Percentiles rank a stretch among this genome's conserved stretches.
These are phyloP conservation scores for Spathaspora hagerdaliae DNA, from an alignment of 805 yeast species.

Conservation along the genomic window DNA sequence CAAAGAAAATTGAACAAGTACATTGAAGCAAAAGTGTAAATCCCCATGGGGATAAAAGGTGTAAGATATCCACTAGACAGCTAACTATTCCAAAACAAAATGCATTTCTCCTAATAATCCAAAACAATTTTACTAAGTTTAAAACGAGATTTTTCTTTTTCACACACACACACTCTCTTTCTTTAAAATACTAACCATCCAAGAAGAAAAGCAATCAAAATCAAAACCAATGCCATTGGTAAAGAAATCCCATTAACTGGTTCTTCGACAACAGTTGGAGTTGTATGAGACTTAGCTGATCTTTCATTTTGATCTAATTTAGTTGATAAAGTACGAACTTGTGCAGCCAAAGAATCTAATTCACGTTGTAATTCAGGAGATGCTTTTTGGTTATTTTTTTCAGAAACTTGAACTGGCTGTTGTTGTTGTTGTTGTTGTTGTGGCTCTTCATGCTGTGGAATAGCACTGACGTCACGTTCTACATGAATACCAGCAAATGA, in stretches of 20 bases:
- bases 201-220: conserved; percentile 50
- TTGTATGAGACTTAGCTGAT: not conserved
- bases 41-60: not conserved
- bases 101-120: too few relatives aligned
- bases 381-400: conserved; percentile 7
- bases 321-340: conserved; percentile 40
- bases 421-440: conserved; percentile 2
- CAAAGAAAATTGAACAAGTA: not conserved
- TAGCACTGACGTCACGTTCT: conserved; percentile 14
- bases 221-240: conserved; percentile 47
- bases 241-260: conserved; percentile 49
- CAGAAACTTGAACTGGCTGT: not conserved
- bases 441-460: conserved; percentile 5
- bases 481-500: not conserved
- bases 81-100: too few relatives aligned
- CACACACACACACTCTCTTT: too few relatives aligned
- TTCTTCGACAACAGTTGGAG: conserved; percentile 12
- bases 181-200: conserved; percentile 69
- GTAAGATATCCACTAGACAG: too few relatives aligned
- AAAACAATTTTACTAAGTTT: too few relatives aligned
- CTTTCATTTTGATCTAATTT: conserved; percentile 41
- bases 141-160: too few relatives aligned
- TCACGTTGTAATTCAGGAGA: conserved; percentile 30
- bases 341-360: conserved; percentile 27
- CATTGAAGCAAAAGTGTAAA: not conserved